These are phyloP conservation scores for Cladosporium sp. DNA, from an alignment of 2,329 filamentous ascomycete species.

Conservation along the genomic window DNA sequence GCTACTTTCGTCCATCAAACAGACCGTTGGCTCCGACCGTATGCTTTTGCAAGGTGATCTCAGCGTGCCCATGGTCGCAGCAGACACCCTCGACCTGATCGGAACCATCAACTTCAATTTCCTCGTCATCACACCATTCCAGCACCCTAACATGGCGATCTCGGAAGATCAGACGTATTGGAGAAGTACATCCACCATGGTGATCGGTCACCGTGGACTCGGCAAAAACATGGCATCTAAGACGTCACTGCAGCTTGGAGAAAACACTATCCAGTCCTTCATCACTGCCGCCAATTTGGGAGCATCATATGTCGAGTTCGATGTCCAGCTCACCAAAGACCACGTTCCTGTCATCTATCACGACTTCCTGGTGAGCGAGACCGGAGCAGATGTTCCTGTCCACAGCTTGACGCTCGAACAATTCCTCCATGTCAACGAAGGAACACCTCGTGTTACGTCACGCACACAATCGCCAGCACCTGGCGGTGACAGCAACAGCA, in stretches of 20 bases:
- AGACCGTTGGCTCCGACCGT: conserved; percentile 77
- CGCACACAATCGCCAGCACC: conserved; percentile 48
- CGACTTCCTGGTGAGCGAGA: conserved; percentile 96
- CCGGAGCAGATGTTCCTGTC: conserved; percentile 93
- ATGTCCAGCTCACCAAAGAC: conserved; percentile 98
- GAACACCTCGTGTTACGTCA: conserved; percentile 45
- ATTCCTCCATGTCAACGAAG: conserved; percentile 81
- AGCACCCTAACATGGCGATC: conserved; percentile 89
- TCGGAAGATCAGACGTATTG: conserved; percentile 92
- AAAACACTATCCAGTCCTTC: conserved; percentile 94
- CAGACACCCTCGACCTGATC: conserved; percentile 81
- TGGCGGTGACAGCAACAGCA: conserved; percentile 15
- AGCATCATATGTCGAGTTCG: conserved; percentile 70
- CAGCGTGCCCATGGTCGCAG: conserved; percentile 84
- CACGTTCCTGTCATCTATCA: conserved; percentile 98
- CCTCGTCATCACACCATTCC: conserved; percentile 88
- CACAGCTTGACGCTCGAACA: conserved; percentile 94
- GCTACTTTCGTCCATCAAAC: conserved; percentile 80
- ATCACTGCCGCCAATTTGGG: conserved; percentile 94
- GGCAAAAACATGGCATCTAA: conserved; percentile 87
- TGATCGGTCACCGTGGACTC: conserved; percentile 70
- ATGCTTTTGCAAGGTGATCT: conserved; percentile 91
- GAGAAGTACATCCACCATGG: conserved; percentile 90
- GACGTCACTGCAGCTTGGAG: conserved; percentile 87
- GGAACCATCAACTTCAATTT: conserved; percentile 97